Conservation (phyloP, 257 asterid genomes). For the Ocimum tenuiflorum region DNA sequence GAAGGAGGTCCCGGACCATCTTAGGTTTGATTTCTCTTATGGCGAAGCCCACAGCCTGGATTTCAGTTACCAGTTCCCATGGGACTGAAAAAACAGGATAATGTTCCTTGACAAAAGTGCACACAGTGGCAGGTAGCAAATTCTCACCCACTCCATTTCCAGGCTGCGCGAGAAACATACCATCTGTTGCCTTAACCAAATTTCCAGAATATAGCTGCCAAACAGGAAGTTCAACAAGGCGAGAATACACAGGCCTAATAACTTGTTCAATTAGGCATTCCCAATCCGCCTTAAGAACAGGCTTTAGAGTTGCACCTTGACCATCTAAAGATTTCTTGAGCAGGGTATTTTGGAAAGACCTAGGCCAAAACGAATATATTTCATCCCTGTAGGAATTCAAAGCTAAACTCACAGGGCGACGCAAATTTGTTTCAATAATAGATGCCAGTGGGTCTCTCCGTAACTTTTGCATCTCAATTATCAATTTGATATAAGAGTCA, state of each 20-base stretch:
- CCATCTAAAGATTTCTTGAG: slow-evolving; percentile 31
- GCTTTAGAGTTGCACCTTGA: slow-evolving; percentile 29
- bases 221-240: slow-evolving; percentile 74
- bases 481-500: slow-evolving; percentile 77
- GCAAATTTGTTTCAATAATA: slow-evolving; percentile 49
- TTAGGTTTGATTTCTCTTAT: slow-evolving; percentile 84
- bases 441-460: slow-evolving; percentile 69
- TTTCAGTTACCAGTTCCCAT: slow-evolving; percentile 90
- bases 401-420: slow-evolving; percentile 43
- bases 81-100: slow-evolving; percentile 98
- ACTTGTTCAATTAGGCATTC: slow-evolving; percentile 68
- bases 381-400: slow-evolving; percentile 60
- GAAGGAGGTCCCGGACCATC: slow-evolving; percentile 91
- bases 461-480: slow-evolving; percentile 83
- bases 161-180: slow-evolving; percentile 98
- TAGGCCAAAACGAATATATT: slow-evolving; percentile 85
- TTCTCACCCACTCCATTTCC: slow-evolving; percentile 67
- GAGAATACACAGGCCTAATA: slow-evolving; percentile 70
- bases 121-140: slow-evolving; percentile 78
- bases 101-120: slow-evolving; percentile 91
- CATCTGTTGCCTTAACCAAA: slow-evolving; percentile 80
- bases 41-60: slow-evolving; percentile 70
- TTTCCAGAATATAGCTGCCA: slow-evolving; percentile 92
- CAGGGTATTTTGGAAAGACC: slow-evolving; percentile 39
- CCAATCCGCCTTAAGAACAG: slow-evolving; percentile 66